These are phyloP conservation scores for Neurospora sp. DNA, from an alignment of 2,329 filamentous ascomycete species.

Conservation along the genomic window DNA sequence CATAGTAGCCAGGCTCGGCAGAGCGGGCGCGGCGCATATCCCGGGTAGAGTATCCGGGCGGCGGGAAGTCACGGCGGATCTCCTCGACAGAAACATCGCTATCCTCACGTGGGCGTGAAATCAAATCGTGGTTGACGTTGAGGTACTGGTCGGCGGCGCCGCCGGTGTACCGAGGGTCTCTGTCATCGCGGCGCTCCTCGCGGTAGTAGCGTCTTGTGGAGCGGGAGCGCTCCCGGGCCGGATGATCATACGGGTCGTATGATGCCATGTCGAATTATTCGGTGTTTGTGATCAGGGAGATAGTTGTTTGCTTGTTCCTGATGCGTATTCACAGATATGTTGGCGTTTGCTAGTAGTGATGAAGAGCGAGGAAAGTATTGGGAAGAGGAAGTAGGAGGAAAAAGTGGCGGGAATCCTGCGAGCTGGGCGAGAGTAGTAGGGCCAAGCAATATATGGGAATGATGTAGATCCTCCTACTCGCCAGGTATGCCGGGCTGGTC, in stretches of 20 bases:
- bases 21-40: slow-evolving; percentile 54
- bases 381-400: neutral
- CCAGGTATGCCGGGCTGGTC: neutral
- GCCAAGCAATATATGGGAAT: neutral
- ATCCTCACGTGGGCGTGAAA: slow-evolving; percentile 56
- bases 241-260: slow-evolving; percentile 45
- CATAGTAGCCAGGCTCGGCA: slow-evolving; percentile 49
- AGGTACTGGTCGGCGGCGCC: slow-evolving; percentile 36
- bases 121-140: slow-evolving; percentile 40
- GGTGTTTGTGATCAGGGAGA: slow-evolving; percentile 1
- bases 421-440: neutral
- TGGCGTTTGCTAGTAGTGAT: neutral
- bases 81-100: slow-evolving; percentile 59
- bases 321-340: neutral
- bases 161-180: slow-evolving; percentile 44
- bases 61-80: slow-evolving; percentile 74
- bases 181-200: slow-evolving; percentile 41
- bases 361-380: slow-evolving; percentile 1
- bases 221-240: slow-evolving; percentile 35
- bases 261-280: slow-evolving; percentile 27
- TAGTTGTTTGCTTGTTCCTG: neutral
- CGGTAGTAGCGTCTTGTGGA: slow-evolving; percentile 39
- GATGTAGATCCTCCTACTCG: neutral
- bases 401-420: neutral
- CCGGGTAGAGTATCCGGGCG: slow-evolving; percentile 44